phyloP scores from a whole-genome alignment of 345 rosid species.

The Populus ilicifolia region DNA sequence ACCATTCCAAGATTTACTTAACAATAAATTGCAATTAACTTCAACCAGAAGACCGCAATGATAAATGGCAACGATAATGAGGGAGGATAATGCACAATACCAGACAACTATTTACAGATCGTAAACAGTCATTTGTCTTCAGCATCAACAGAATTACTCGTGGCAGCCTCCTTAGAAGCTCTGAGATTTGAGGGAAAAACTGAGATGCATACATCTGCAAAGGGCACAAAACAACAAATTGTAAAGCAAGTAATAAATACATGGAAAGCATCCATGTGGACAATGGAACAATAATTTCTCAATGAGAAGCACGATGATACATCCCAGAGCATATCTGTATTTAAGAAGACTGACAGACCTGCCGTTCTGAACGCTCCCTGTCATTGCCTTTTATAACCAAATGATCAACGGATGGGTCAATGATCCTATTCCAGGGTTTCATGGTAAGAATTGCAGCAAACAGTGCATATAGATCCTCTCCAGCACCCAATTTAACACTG shows the following conservation, averaged over 20 bases:
- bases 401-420: slow-evolving; percentile 75
- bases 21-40: background rate
- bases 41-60: background rate
- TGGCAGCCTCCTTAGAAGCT: slow-evolving; percentile 88
- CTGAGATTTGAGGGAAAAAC: slow-evolving; percentile 79
- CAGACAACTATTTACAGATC: slow-evolving; percentile 78
- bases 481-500: slow-evolving; percentile 82
- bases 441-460: slow-evolving; percentile 89
- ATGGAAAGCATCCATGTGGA: background rate
- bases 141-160: slow-evolving; percentile 84
- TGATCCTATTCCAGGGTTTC: slow-evolving; percentile 90
- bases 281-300: background rate
- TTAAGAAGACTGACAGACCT: slow-evolving; percentile 33
- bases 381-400: slow-evolving; percentile 73
- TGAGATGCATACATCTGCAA: slow-evolving; percentile 89
- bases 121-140: slow-evolving; percentile 92
- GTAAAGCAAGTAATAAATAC: background rate
- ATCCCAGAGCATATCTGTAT: background rate
- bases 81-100: slow-evolving; percentile 27
- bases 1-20: background rate
- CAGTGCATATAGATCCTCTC: slow-evolving; percentile 75
- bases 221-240: background rate
- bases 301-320: background rate
- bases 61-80: slow-evolving; percentile 2
- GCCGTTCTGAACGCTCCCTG: slow-evolving; percentile 72